Conservation (phyloP, 2,329 filamentous ascomycete species). For the Colletotrichum costaricense region DNA sequence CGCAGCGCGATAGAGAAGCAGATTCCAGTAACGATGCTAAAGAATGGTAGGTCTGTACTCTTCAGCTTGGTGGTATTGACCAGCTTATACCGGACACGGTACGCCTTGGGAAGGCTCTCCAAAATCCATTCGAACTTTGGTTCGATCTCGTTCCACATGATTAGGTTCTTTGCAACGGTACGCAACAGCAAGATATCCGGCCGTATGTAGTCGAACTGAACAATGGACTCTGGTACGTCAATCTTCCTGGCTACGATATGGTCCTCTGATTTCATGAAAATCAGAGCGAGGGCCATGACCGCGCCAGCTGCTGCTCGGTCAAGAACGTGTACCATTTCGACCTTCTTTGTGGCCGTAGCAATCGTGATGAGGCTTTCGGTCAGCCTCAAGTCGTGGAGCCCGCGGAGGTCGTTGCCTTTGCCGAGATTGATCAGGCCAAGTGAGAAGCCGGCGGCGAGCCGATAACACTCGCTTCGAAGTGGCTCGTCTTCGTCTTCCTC, state of each 20-base stretch:
- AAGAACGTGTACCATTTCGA: constrained; percentile 90
- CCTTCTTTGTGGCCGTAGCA: constrained; percentile 89
- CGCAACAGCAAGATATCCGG: constrained; percentile 92
- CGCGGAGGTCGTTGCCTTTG: constrained; percentile 87
- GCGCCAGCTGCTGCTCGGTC: constrained; percentile 95
- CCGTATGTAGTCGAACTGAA: constrained; percentile 95
- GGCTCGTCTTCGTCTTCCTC: constrained; percentile 84
- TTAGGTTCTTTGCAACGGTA: constrained; percentile 89
- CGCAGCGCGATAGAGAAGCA: constrained; percentile 83
- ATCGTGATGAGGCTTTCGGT: constrained; percentile 88
- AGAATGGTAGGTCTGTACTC: constrained; percentile 90
- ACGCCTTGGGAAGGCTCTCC: constrained; percentile 76
- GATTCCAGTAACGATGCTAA: constrained; percentile 89
- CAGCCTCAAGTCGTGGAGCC: constrained; percentile 92
- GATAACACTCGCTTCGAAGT: constrained; percentile 93
- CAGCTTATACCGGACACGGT: constrained; percentile 72
- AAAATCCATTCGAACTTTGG: constrained; percentile 81
- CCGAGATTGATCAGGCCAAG: constrained; percentile 95
- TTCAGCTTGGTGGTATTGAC: constrained; percentile 70
- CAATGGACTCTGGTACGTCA: constrained; percentile 87
- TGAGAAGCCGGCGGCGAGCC: constrained; percentile 92
- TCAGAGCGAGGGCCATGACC: constrained; percentile 87
- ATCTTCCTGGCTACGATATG: constrained; percentile 88
- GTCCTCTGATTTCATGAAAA: constrained; percentile 98
- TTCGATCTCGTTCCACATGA: constrained; percentile 89